These are phyloP conservation scores for Cladosporium sp. DNA, from an alignment of 2,329 filamentous ascomycete genomes.

Conservation along the genomic window DNA sequence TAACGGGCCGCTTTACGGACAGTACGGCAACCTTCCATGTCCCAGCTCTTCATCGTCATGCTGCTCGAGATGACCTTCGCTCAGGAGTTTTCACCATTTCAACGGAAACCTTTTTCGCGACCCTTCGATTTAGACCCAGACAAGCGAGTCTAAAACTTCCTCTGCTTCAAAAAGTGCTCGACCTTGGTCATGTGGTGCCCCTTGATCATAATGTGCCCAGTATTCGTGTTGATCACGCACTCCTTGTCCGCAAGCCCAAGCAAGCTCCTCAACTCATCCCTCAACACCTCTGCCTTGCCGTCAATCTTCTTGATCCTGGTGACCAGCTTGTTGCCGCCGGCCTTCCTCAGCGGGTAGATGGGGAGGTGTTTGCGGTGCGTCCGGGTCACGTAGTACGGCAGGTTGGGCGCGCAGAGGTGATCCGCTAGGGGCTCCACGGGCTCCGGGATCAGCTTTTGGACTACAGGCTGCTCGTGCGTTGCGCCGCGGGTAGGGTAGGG, in stretches of 20 bases:
- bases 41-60: no score
- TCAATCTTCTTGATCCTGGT: conserved; percentile 74
- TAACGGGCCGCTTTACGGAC: no score
- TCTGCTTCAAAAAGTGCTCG: conserved; percentile 30
- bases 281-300: conserved; percentile 61
- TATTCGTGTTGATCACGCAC: conserved; percentile 55
- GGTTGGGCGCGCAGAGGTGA: conserved; percentile 36
- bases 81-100: no score
- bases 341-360: conserved; percentile 68
- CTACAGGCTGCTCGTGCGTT: conserved; percentile 19
- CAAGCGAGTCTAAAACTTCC: conserved; percentile 26
- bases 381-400: conserved; percentile 66
- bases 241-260: conserved; percentile 45
- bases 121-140: background rate
- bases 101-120: no score
- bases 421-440: conserved; percentile 22
- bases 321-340: conserved; percentile 67
- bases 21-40: no score
- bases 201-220: conserved; percentile 68
- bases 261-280: conserved; percentile 54
- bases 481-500: conserved; percentile 27
- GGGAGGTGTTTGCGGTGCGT: conserved; percentile 65
- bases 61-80: no score
- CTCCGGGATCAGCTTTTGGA: conserved; percentile 20
- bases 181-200: conserved; percentile 29